Conservation (phyloP, 495 filamentous ascomycete genomes). For the Ramalina peruviana region DNA sequence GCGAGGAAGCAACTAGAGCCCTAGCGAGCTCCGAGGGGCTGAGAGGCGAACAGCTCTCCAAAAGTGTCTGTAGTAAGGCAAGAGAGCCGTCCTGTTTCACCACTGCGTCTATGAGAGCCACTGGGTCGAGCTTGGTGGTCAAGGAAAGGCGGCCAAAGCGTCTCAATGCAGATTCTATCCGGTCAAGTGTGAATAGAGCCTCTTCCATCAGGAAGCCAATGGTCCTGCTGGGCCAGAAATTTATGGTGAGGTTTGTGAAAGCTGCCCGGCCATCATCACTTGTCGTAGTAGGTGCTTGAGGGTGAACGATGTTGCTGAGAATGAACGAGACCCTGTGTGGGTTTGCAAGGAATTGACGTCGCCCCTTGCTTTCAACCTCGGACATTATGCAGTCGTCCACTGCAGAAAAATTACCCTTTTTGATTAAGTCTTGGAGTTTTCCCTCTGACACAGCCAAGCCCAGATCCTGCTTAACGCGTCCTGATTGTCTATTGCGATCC, state of each 20-base stretch:
- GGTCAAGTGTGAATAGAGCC: slow-evolving; percentile 47
- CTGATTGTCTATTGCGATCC: no score
- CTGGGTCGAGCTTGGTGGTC: slow-evolving; percentile 28
- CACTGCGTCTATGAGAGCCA: slow-evolving; percentile 44
- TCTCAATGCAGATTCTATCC: slow-evolving; percentile 46
- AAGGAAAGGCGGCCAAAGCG: slow-evolving; percentile 29
- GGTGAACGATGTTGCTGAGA: slow-evolving; percentile 39
- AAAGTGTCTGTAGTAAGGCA: slow-evolving; percentile 40
- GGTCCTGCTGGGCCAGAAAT: slow-evolving; percentile 34
- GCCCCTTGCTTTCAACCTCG: neutral
- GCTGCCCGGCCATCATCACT: slow-evolving; percentile 1
- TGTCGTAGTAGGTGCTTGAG: slow-evolving; percentile 12
- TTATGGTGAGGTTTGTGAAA: slow-evolving; percentile 14
- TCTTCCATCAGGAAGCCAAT: slow-evolving; percentile 46
- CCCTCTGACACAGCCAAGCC: no score
- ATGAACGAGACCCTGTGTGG: slow-evolving; percentile 34
- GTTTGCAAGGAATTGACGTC: slow-evolving; percentile 21
- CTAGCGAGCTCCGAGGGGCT: slow-evolving; percentile 31
- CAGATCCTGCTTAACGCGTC: no score
- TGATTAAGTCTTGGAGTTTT: neutral
- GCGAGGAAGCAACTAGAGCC: slow-evolving; percentile 23
- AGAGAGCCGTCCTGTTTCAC: slow-evolving; percentile 46
- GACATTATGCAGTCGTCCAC: neutral
- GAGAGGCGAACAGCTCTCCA: slow-evolving; percentile 30
- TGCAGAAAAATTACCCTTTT: neutral